Base-by-base conservation (phyloP, 169 alveolate species). In the Plasmodium vivax region DNA sequence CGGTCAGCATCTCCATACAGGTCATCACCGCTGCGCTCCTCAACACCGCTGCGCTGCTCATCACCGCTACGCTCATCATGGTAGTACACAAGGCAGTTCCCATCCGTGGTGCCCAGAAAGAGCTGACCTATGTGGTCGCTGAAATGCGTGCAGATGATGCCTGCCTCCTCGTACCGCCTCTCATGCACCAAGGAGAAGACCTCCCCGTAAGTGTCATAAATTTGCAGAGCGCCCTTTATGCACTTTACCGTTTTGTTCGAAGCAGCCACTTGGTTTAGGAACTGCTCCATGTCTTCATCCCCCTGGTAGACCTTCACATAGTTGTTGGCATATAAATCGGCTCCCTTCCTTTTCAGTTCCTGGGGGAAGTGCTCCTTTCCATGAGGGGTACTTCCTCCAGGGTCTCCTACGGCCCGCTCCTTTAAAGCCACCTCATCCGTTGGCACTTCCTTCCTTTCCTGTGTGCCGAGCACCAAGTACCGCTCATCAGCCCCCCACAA, bases 201-300 rank as follows among this genome's bases (percentile, higher is more conserved):
- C 41, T 79, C 30, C 14, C 27, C 81, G 12, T 47, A 7, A 3
- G 82, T 75, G 43, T 87, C 93, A 43, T 51, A 87, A 16, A 87
- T 74, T 8, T 56, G 16, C 32, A 87, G 41, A 12, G 14, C 34
- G n/a, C 93, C 93, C 34, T 75, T 16, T 12, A 87, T 87, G 68
- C 23, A 56, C 62, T 87, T 87, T 54, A 51, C 82, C 45, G 47
- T 75, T 77, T 77, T 87, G 58, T 87, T 87, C 23, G 51, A 12
- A 54, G 54, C 27, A 54, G 93, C 77, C n/a, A 87, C 80, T 54
- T 87, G 87, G 43, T 16, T 87, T 23, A 87, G 80, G 47, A 47
- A 87, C 43, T 87, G 38, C 43, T 87, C 81, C 85, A 87, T 87
- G 82, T 87, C 93, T n/a, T 87, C 93, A 75, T 87, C 93, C 16